A percentile compares a stretch with the other conserved stretches of the same genome.
Conservation (phyloP, 164 flowering plant genomes). For the Vitis rotundifolia region DNA sequence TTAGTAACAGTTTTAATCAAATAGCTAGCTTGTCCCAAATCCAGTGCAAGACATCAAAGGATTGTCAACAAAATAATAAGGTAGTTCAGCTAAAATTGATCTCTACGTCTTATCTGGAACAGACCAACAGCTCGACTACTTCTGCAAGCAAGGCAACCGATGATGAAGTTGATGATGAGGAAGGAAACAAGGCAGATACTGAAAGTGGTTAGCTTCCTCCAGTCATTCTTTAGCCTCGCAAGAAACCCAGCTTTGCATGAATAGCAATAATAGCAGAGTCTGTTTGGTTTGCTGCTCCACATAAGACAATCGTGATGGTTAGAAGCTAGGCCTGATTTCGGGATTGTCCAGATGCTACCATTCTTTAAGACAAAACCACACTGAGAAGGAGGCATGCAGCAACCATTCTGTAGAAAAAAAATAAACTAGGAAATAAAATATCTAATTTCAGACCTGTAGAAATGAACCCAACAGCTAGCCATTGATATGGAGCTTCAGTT, state of each 20-base stretch:
- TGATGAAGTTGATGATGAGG: conserved; percentile 47
- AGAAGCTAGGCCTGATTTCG: background rate
- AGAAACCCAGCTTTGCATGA: conserved; percentile 62
- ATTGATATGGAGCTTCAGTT: no score
- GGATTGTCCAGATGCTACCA: conserved; percentile 28
- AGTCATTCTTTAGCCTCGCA: conserved; percentile 46
- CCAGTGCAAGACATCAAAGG: no score
- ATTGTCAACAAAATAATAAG: no score
- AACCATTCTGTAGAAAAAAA: conserved; percentile 50
- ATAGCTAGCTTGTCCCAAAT: no score
- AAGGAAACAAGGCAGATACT: conserved; percentile 44
- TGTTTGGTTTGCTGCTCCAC: conserved; percentile 35
- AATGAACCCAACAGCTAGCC: background rate
- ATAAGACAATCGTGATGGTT: conserved; percentile 31
- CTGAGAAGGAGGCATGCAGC: conserved; percentile 61
- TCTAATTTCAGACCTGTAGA: background rate
- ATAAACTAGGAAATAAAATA: background rate
- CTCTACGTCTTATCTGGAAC: no score
- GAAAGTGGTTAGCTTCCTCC: conserved; percentile 53
- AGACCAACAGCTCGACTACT: background rate
- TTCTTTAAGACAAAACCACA: conserved; percentile 36
- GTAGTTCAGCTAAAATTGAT: no score
- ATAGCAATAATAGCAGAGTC: conserved; percentile 46
- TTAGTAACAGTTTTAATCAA: no score
- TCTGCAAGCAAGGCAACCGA: conserved; percentile 62